phyloP scores from a whole-genome alignment of 352 stramenopile species.

The Globisporangium cylindrosporum region DNA sequence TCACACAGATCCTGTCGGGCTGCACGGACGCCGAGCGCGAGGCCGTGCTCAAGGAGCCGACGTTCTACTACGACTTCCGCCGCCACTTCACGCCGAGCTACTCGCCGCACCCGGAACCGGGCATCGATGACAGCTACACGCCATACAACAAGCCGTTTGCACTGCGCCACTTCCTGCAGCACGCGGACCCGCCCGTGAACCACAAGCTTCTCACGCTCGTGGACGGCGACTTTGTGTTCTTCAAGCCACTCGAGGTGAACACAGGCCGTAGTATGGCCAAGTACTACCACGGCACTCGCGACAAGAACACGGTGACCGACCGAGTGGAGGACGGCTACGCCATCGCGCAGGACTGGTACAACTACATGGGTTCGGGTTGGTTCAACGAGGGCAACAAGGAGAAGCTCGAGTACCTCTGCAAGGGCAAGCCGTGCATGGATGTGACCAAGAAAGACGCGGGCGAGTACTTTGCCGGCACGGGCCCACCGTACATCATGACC shows the following conservation, averaged over 20 bases:
- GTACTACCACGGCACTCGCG: constrained; percentile 36
- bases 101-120: constrained; percentile 18
- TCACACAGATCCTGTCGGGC: constrained; percentile 32
- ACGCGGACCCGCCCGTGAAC: constrained; percentile 24
- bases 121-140: constrained; percentile 25
- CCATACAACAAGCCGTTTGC: constrained; percentile 32
- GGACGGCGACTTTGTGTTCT: constrained; percentile 26
- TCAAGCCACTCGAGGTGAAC: constrained; percentile 28
- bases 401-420: constrained; percentile 36
- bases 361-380: constrained; percentile 40
- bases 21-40: constrained; percentile 20
- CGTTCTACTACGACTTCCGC: constrained; percentile 28
- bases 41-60: constrained; percentile 14
- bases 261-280: constrained; percentile 34
- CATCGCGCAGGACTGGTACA: constrained; percentile 49
- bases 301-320: constrained; percentile 34
- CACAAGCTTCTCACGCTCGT: constrained; percentile 25
- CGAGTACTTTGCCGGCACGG: constrained; percentile 45
- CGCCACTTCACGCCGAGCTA: constrained; percentile 28
- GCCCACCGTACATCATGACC: constrained; percentile 62
- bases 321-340: constrained; percentile 36
- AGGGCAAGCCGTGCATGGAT: constrained; percentile 28
- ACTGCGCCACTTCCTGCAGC: constrained; percentile 28
- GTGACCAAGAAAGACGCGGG: constrained; percentile 30
- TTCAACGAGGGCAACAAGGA: constrained; percentile 24